phyloP scores from a whole-genome alignment of 495 filamentous ascomycete genomes.

The Neurospora sp. region DNA sequence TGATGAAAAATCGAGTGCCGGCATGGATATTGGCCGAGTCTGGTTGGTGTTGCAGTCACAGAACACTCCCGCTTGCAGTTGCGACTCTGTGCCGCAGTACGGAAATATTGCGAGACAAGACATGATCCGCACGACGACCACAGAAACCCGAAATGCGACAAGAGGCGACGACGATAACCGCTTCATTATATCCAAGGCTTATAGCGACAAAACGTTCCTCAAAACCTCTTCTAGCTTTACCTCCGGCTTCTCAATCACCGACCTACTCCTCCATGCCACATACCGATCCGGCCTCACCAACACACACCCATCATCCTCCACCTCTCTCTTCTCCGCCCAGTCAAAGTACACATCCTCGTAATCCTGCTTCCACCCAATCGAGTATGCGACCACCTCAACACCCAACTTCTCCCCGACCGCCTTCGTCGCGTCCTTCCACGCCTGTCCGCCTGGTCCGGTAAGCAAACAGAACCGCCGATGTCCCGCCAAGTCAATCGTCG shows the following conservation, averaged over 20 bases:
- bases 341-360: slow-evolving; percentile 29
- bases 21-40: not conserved
- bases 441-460: slow-evolving; percentile 26
- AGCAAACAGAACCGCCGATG: slow-evolving; percentile 26
- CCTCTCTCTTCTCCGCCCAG: slow-evolving; percentile 25
- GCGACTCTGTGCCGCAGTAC: not conserved
- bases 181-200: not conserved
- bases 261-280: slow-evolving; percentile 30
- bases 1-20: not conserved
- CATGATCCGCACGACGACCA: not conserved
- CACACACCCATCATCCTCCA: slow-evolving; percentile 32
- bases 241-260: slow-evolving; percentile 12
- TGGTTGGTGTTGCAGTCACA: not conserved
- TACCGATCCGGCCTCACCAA: slow-evolving; percentile 35
- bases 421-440: slow-evolving; percentile 22
- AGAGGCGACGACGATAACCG: not conserved
- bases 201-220: slow-evolving; percentile 9
- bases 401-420: slow-evolving; percentile 10
- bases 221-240: slow-evolving; percentile 18
- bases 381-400: slow-evolving; percentile 21
- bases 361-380: slow-evolving; percentile 31
- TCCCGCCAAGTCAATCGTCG: slow-evolving; percentile 30
- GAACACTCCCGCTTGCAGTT: not conserved
- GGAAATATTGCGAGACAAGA: not conserved
- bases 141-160: not conserved